Conservation (phyloP, 2,329 filamentous ascomycete species). For the Tympanopsis confertula region DNA sequence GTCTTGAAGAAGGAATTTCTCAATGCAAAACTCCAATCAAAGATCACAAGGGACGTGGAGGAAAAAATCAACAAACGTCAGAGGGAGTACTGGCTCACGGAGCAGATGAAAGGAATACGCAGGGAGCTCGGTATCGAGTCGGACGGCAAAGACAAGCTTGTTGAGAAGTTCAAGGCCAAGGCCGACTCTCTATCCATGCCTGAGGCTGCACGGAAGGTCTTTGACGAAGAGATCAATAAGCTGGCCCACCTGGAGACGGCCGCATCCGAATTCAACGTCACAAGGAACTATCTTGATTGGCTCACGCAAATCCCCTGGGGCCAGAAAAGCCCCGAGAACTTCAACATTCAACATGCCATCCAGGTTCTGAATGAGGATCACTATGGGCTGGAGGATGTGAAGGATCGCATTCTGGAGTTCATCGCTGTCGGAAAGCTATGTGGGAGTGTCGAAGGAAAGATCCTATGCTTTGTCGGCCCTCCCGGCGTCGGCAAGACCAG, state of each 20-base stretch:
- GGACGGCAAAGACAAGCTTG: slow-evolving; percentile 93
- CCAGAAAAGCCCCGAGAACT: slow-evolving; percentile 88
- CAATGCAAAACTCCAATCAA: slow-evolving; percentile 92
- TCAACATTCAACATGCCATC: slow-evolving; percentile 83
- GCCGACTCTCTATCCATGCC: slow-evolving; percentile 90
- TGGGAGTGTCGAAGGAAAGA: slow-evolving; percentile 95
- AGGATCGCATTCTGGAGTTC: slow-evolving; percentile 94
- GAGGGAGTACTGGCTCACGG: slow-evolving; percentile 96
- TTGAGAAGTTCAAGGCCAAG: slow-evolving; percentile 96
- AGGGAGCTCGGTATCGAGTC: slow-evolving; percentile 92
- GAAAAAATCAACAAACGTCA: slow-evolving; percentile 95
- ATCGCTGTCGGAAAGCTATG: slow-evolving; percentile 95
- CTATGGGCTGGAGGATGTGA: slow-evolving; percentile 93
- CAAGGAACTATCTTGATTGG: slow-evolving; percentile 96
- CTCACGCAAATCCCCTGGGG: slow-evolving; percentile 97
- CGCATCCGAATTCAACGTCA: slow-evolving; percentile 97
- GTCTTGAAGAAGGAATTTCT: slow-evolving; percentile 97
- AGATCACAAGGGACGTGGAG: slow-evolving; percentile 96
- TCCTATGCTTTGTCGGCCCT: slow-evolving; percentile 91
- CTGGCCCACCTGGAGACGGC: slow-evolving; percentile 87
- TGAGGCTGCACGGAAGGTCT: slow-evolving; percentile 89
- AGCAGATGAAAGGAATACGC: slow-evolving; percentile 98
- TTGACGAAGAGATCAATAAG: slow-evolving; percentile 97
- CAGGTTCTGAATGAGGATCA: slow-evolving; percentile 91
- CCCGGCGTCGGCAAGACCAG: slow-evolving; percentile 97